Base-by-base conservation (phyloP, 2,329 filamentous ascomycete species). In the Colletotrichum lupini region DNA sequence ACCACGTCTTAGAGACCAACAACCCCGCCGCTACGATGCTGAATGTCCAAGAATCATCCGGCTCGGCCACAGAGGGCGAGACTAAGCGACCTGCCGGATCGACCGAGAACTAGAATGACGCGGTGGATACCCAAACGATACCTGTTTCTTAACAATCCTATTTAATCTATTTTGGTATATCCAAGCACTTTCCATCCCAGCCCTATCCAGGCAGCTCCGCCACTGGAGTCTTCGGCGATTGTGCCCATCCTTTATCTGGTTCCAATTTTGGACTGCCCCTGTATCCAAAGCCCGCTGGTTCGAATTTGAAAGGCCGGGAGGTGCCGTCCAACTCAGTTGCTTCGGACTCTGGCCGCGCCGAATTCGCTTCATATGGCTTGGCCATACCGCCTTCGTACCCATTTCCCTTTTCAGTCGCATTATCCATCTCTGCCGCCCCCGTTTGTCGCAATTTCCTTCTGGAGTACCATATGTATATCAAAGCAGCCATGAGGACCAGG, bases 121-220 rank as follows among this genome's bases (percentile, higher is more conserved):
- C 37, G 37, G 86, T 92, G 42, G 42, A 22, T 49, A 11, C 19
- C 19, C 42, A 19, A 22, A 49, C 16, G 42, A 22, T 49, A 42
- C 37, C 37, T 42, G n/a, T 49, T 49, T 19, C n/a, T 22, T 22
- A 49, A 22, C 42, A 49, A 49, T 22, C 19, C 42, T 49, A 49
- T 49, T 49, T 49, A 22, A 49, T 49, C 19, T 49, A 49, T 19
- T 22, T 7, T 49, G 42, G 42, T 49, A n/a, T 49, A 49, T 49
- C 42, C 16, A 49, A 49, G 19, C 42, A n/a, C 3, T 22, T 22
- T 19, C 19, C 42, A n/a, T 22, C 19, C 42, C 12, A 42, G 42
- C 42, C 19, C 7, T 49, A 49, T 49, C 42, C 42, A 22, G 42
- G 42, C 42, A 49, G 11, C 42, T 49, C 42, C 2, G 42, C 42